phyloP scores from a whole-genome alignment of 2,329 filamentous ascomycete genomes.

The Proliferodiscus dingleyae region DNA sequence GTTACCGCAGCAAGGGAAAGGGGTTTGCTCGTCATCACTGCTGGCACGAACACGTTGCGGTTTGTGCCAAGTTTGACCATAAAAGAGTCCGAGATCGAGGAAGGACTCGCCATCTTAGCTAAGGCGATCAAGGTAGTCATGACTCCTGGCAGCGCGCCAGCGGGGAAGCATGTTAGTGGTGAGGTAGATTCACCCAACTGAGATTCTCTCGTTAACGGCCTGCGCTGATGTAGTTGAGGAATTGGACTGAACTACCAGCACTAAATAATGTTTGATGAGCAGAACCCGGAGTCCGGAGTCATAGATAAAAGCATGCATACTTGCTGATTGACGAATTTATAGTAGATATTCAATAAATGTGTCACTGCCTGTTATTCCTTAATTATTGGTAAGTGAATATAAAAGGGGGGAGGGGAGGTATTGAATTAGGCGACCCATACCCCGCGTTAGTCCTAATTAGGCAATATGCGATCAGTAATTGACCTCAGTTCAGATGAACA shows the following conservation, averaged over 20 bases:
- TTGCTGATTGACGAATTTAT: too few species aligned
- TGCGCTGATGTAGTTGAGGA: neutral
- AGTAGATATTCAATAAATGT: too few species aligned
- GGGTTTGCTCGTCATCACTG: conserved; percentile 85
- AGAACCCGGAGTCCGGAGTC: too few species aligned
- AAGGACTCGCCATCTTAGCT: conserved; percentile 71
- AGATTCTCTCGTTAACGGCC: neutral
- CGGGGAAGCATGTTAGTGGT: conserved; percentile 19
- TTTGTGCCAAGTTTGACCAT: conserved; percentile 88
- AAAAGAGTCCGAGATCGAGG: conserved; percentile 71
- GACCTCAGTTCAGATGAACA: too few species aligned
- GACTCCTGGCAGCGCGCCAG: conserved; percentile 10
- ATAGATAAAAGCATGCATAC: too few species aligned
- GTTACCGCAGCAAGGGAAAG: conserved; percentile 83
- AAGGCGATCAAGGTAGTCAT: conserved; percentile 46
- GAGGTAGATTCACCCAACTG: conserved; percentile 27
- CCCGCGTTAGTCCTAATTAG: too few species aligned
- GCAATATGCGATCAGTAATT: too few species aligned
- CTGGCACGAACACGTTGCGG: conserved; percentile 83
- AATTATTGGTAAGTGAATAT: too few species aligned
- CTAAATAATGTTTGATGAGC: neutral
- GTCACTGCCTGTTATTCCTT: too few species aligned
- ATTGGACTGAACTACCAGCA: too few species aligned
- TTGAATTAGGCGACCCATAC: too few species aligned
- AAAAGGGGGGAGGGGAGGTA: too few species aligned